Conservation (phyloP, 108 stramenopile genomes). For the Pseudonitzschia multiseries region DNA sequence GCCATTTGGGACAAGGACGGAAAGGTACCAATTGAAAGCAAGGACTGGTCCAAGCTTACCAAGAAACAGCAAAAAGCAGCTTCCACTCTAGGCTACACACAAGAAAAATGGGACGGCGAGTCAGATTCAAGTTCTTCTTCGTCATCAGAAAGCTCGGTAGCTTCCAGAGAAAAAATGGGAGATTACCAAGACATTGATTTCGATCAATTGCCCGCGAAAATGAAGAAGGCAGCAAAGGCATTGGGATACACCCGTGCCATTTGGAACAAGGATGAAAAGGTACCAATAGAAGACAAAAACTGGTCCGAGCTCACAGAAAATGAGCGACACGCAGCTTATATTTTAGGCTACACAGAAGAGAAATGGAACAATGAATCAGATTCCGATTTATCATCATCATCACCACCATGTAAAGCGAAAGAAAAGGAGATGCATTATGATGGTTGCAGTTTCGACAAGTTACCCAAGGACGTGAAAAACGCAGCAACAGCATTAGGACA, state of each 20-base stretch:
- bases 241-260: slow-evolving; percentile 41
- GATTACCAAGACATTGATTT: slow-evolving; percentile 41
- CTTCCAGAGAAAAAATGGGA: neutral
- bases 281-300: slow-evolving; percentile 9
- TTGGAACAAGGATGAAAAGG: slow-evolving; percentile 43
- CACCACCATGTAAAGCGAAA: neutral
- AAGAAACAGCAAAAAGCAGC: slow-evolving; percentile 47
- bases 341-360: slow-evolving; percentile 43
- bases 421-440: neutral
- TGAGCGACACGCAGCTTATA: slow-evolving; percentile 42
- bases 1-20: slow-evolving; percentile 42
- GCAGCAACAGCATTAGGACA: slow-evolving; percentile 38
- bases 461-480: slow-evolving; percentile 36
- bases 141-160: neutral
- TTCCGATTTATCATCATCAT: neutral
- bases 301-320: slow-evolving; percentile 46
- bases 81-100: slow-evolving; percentile 37
- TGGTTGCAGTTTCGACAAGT: neutral
- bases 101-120: slow-evolving; percentile 36
- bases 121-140: slow-evolving; percentile 4
- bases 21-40: slow-evolving; percentile 19
- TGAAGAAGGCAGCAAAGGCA: slow-evolving; percentile 36
- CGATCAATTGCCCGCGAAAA: slow-evolving; percentile 43
- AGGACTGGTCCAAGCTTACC: slow-evolving; percentile 42
- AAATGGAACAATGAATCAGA: slow-evolving; percentile 34